These are phyloP conservation scores for Rhodamnia rubescens DNA, from an alignment of 345 rosid species.

Conservation along the genomic window DNA sequence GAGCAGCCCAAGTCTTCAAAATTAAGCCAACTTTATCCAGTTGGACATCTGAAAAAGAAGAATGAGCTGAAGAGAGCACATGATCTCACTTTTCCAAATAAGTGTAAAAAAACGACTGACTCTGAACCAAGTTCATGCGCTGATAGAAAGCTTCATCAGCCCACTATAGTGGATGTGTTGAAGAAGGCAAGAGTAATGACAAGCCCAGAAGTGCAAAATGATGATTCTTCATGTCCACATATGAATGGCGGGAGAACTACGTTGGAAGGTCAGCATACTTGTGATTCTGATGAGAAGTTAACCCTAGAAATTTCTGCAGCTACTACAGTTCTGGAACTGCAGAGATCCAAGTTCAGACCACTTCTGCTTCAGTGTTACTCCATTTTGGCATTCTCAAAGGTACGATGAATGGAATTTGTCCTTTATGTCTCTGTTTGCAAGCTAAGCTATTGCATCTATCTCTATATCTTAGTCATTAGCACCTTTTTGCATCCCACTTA, in stretches of 20 bases:
- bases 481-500: background rate
- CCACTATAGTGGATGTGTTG: conserved; percentile 44
- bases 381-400: conserved; percentile 58
- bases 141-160: conserved; percentile 40
- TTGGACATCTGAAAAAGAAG: conserved; percentile 22
- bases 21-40: conserved; percentile 19
- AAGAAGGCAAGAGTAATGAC: conserved; percentile 35
- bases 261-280: conserved; percentile 17
- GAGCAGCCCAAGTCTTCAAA: conserved; percentile 28
- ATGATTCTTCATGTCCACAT: conserved; percentile 18
- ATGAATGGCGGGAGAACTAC: conserved; percentile 11
- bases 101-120: conserved; percentile 22
- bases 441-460: background rate
- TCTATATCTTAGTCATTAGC: background rate
- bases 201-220: conserved; percentile 42
- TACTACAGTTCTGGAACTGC: conserved; percentile 41
- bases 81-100: conserved; percentile 18
- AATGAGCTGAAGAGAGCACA: conserved; percentile 23
- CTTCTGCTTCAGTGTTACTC: conserved; percentile 47
- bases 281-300: conserved; percentile 19
- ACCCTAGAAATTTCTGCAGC: conserved; percentile 47
- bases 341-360: conserved; percentile 74
- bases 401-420: conserved; percentile 8
- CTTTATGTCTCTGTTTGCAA: background rate
- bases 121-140: conserved; percentile 20